phyloP scores from a whole-genome alignment of 78 protist species.

The Polysphondylium violaceum region DNA sequence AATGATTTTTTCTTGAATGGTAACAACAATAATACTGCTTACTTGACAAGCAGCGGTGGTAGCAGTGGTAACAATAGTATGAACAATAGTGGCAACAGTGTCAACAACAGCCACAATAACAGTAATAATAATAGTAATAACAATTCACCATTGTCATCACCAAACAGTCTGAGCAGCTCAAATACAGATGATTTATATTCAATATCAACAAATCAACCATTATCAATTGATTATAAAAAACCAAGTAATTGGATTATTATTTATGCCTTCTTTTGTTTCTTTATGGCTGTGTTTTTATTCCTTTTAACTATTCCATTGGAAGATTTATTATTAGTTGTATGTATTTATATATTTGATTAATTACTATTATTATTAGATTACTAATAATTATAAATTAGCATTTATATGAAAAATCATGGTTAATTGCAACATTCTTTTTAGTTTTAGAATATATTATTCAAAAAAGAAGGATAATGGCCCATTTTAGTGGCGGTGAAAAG shows the following conservation, averaged over 20 bases:
- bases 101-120: neutral
- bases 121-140: neutral
- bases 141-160: neutral
- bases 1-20: neutral
- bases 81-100: neutral
- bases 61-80: neutral
- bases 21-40: neutral
- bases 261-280: constrained; percentile 54
- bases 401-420: constrained; percentile 42
- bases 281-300: constrained; percentile 50
- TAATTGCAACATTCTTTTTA: constrained; percentile 20
- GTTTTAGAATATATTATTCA: constrained; percentile 40
- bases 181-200: no score
- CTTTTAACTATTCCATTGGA: constrained; percentile 54
- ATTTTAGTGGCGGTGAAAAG: constrained; percentile 34
- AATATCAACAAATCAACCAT: constrained; percentile 7
- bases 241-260: constrained; percentile 56
- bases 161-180: no score
- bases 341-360: neutral
- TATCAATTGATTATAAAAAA: constrained; percentile 40
- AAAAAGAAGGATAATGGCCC: constrained; percentile 34
- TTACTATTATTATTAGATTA: neutral
- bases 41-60: neutral
- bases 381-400: constrained; percentile 17
- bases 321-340: constrained; percentile 72